Evolutionary conservation across 305 asterid species (phyloP).

Genomic region (Fraxinus nigra): DNA sequence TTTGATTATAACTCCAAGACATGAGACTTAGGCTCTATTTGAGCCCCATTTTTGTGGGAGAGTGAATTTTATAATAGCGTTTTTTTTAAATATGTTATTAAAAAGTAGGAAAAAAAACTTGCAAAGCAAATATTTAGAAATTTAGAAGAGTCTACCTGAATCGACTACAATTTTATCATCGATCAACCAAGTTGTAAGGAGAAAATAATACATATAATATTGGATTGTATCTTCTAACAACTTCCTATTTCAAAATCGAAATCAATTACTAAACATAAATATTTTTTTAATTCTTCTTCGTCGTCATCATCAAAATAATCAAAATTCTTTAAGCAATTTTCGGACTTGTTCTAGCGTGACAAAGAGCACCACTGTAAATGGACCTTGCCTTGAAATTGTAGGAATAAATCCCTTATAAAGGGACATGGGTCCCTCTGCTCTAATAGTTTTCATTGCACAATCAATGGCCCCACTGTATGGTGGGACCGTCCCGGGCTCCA

Average conservation of each 20-base stretch:
- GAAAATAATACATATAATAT: too few species aligned
- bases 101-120: too few species aligned
- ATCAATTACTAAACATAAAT: not conserved
- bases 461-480: constrained; percentile 56
- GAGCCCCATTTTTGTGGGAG: too few species aligned
- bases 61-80: too few species aligned
- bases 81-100: too few species aligned
- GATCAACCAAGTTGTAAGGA: too few species aligned
- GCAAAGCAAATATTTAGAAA: too few species aligned
- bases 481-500: constrained; percentile 45
- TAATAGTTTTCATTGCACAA: constrained; percentile 58
- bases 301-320: constrained; percentile 3
- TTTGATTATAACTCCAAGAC: not conserved
- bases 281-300: not conserved
- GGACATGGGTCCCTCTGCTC: constrained; percentile 60
- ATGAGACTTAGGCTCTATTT: too few species aligned
- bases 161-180: too few species aligned
- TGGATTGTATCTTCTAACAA: not conserved
- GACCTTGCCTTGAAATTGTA: constrained; percentile 64
- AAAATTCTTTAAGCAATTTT: constrained; percentile 52
- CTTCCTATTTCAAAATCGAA: not conserved
- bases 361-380: constrained; percentile 57
- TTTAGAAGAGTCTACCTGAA: too few species aligned
- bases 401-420: constrained; percentile 65
- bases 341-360: constrained; percentile 65